A percentile compares a stretch with the other conserved stretches of the same genome.
Evolutionary conservation across 768 basidiomycete genomes (phyloP).

Genomic region (Trametes villosa): DNA sequence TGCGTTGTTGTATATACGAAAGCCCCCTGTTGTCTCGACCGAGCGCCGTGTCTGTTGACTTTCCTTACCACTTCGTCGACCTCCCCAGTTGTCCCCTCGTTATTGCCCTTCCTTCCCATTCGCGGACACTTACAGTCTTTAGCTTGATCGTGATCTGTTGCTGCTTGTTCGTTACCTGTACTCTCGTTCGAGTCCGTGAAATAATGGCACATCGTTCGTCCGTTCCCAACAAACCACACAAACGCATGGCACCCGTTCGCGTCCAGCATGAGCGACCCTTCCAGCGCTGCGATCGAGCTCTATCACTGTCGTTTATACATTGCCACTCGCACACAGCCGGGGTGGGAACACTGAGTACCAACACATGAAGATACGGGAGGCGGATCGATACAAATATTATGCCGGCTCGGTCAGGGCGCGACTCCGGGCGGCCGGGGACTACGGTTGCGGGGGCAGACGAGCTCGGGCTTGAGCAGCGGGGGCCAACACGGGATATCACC

Average conservation of each 20-base stretch:
- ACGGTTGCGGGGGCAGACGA: neutral
- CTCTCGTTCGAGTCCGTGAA: neutral
- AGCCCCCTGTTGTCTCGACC: no score
- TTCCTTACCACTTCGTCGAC: neutral
- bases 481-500: neutral
- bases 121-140: neutral
- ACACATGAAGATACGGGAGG: neutral
- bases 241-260: no score
- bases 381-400: neutral
- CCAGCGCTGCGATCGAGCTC: no score
- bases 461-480: neutral
- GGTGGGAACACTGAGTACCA: no score
- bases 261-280: no score
- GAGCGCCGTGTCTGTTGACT: neutral
- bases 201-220: neutral
- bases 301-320: neutral
- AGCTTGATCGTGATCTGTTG: neutral
- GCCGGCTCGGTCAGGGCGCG: no score
- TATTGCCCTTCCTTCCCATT: neutral
- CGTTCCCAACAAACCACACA: no score
- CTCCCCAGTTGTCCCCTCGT: neutral
- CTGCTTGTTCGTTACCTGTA: neutral
- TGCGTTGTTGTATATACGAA: no score
- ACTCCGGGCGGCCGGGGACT: neutral
- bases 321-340: no score